Percentiles rank a stretch among this genome's conserved stretches.
phyloP scores from a whole-genome alignment of 106 monocot genomes.

The Vanilla planifolia region DNA sequence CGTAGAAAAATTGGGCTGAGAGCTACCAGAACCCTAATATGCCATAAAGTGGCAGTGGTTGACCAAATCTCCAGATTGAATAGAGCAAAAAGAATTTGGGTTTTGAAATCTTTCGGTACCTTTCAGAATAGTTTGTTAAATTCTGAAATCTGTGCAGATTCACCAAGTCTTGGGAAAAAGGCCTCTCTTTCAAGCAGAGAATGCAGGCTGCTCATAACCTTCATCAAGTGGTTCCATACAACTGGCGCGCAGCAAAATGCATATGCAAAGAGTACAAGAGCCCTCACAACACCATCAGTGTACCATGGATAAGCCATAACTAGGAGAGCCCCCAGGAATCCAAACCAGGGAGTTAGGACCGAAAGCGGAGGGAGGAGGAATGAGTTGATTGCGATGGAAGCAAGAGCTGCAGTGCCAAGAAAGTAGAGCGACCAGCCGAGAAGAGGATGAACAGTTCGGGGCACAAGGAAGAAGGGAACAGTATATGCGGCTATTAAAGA shows the following conservation, averaged over 20 bases:
- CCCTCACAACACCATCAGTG: constrained; percentile 49
- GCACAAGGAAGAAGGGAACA: constrained; percentile 66
- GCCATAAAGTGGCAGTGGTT: neutral
- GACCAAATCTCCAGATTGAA: neutral
- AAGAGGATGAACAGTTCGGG: constrained; percentile 58
- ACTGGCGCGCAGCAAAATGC: constrained; percentile 42
- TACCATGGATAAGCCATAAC: constrained; percentile 75
- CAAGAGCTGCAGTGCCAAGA: constrained; percentile 37
- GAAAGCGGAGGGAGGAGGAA: constrained; percentile 46
- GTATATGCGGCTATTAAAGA: constrained; percentile 44
- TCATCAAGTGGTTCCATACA: constrained; percentile 37
- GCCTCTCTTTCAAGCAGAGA: constrained; percentile 41
- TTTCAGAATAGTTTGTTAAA: constrained; percentile 55
- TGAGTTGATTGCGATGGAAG: constrained; percentile 41
- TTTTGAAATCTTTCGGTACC: neutral
- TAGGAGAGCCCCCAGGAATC: constrained; percentile 23
- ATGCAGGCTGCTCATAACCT: constrained; percentile 31
- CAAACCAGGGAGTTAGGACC: constrained; percentile 44
- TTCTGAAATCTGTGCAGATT: constrained; percentile 35
- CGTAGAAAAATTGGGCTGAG: too few relatives aligned
- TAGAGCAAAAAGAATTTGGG: neutral
- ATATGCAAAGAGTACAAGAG: constrained; percentile 35
- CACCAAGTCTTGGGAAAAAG: constrained; percentile 59
- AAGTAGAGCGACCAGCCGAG: constrained; percentile 67
- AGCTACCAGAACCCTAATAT: neutral